These are phyloP conservation scores for Lasiosphaeria miniovina DNA, from an alignment of 495 filamentous ascomycete species.

Conservation along the genomic window DNA sequence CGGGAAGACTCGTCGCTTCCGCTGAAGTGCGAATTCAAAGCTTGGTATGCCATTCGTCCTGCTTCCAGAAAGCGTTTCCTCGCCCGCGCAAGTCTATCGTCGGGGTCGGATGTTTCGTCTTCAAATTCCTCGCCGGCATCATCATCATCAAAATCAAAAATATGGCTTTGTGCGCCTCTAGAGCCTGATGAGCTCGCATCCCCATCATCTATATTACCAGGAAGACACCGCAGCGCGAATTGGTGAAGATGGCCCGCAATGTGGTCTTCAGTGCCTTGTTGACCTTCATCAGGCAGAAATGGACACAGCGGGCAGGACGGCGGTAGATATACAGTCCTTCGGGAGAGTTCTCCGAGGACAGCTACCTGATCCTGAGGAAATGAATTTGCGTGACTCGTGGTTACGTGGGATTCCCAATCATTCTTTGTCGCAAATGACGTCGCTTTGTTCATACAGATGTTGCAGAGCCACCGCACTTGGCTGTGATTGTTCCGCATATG, in stretches of 20 bases:
- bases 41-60: too few species aligned
- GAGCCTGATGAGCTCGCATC: too few species aligned
- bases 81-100: too few species aligned
- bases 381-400: neutral
- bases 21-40: too few species aligned
- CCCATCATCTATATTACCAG: neutral
- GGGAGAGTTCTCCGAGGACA: neutral
- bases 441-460: neutral
- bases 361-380: neutral
- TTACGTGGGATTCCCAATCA: neutral
- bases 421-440: neutral
- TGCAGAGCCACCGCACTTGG: neutral
- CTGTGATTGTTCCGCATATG: constrained; percentile 3
- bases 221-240: neutral
- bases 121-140: too few species aligned
- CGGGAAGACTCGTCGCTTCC: too few species aligned
- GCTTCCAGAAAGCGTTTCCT: too few species aligned
- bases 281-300: neutral
- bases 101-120: too few species aligned
- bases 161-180: too few species aligned
- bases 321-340: neutral
- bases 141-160: too few species aligned
- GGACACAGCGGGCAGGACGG: neutral
- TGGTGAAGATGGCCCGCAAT: neutral
- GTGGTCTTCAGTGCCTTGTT: neutral